phyloP scores from a whole-genome alignment of 2,329 filamentous ascomycete species.

The Fusarium anthophilum region DNA sequence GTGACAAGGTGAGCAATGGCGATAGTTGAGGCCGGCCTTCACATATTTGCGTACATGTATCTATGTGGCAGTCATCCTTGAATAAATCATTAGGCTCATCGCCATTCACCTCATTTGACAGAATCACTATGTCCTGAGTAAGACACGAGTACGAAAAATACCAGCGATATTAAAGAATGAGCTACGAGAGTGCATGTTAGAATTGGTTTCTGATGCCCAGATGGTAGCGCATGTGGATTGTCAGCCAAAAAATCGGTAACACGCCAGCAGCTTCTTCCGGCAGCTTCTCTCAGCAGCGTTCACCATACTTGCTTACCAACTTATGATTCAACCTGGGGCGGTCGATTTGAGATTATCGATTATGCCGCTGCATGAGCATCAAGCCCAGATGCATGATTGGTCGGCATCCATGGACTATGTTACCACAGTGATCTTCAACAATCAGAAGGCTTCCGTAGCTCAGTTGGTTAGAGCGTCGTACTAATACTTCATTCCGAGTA shows the following conservation, averaged over 20 bases:
- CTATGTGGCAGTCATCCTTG: not conserved
- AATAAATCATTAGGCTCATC: not conserved
- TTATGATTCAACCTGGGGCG: not conserved
- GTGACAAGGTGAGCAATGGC: not conserved
- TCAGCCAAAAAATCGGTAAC: not conserved
- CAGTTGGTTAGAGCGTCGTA: conserved; percentile 49
- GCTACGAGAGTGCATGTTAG: not conserved
- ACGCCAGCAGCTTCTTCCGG: too few relatives aligned
- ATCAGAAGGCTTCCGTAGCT: conserved; percentile 45
- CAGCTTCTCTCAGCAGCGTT: not conserved
- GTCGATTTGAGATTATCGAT: not conserved
- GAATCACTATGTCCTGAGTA: not conserved
- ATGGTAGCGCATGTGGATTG: not conserved
- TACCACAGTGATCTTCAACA: not conserved
- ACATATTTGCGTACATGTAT: not conserved
- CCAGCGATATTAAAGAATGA: not conserved
- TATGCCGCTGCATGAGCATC: not conserved
- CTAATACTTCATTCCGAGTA: conserved; percentile 43
- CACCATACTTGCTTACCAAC: not conserved
- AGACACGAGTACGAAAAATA: not conserved
- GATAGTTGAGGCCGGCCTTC: not conserved
- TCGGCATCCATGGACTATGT: not conserved
- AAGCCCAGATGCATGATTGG: too few relatives aligned
- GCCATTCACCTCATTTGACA: not conserved
- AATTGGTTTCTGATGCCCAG: not conserved